Percentiles rank a stretch among this genome's conserved stretches.
phyloP scores from a whole-genome alignment of 75 land plant species.

The Pinus albicaulis region DNA sequence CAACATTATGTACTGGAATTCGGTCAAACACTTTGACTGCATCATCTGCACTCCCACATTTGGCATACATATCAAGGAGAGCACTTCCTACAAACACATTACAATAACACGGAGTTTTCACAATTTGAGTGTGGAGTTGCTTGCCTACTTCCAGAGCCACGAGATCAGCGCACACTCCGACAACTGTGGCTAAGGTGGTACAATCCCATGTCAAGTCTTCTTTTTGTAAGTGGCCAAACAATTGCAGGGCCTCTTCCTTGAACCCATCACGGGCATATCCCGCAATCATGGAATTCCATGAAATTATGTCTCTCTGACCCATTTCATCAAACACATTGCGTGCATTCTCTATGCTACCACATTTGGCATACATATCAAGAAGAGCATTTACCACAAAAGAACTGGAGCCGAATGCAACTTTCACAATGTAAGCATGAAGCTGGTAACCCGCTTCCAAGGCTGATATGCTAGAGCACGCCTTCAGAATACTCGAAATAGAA shows the following conservation, averaged over 20 bases:
- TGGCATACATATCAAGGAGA: constrained; percentile 27
- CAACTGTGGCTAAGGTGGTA: too few species aligned
- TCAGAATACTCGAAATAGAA: constrained; percentile 33
- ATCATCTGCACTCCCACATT: constrained; percentile 8
- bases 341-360: constrained; percentile 35
- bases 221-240: too few species aligned
- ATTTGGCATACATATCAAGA: constrained; percentile 64
- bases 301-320: constrained; percentile 50
- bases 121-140: constrained; percentile 12
- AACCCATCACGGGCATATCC: constrained; percentile 19
- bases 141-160: neutral
- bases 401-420: constrained; percentile 34
- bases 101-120: neutral
- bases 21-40: constrained; percentile 18
- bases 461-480: constrained; percentile 26
- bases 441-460: constrained; percentile 14
- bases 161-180: too few species aligned
- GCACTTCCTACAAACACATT: constrained; percentile 23
- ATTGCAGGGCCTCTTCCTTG: too few species aligned
- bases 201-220: too few species aligned
- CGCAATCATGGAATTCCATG: constrained; percentile 64
- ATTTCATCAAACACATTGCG: constrained; percentile 41
- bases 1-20: constrained; percentile 6
- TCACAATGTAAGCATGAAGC: constrained; percentile 29
- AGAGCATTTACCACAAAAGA: constrained; percentile 47